Base-by-base conservation (phyloP, 2,329 filamentous ascomycete species). In the Neospermospora avenae region DNA sequence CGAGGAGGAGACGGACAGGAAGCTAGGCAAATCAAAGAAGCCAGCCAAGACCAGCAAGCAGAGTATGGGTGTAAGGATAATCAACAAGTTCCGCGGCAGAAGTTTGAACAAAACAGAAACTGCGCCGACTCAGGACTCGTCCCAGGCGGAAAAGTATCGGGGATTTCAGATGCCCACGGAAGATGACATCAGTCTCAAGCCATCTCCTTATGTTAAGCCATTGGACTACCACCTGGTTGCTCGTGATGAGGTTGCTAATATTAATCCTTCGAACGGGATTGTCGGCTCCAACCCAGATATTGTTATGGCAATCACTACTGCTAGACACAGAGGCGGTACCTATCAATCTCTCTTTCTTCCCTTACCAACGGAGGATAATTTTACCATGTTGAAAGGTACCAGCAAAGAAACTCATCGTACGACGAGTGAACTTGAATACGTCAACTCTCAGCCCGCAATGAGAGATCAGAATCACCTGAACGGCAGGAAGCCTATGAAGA, bases 211-310 rank as follows among this genome's bases (percentile, higher is more conserved):
- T 31, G 41, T 60, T 25, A 39, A 42, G 31, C 63, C 54, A n/a
- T 39, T 61, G 14, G 35, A 39, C n/a, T 48, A 52, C 34, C 63
- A 62, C 35, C 28, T 62, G 45, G 22, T 57, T 13, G 45, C 63
- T 34, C 51, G 49, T 57, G 37, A 31, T 24, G 65, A 63, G 51
- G 55, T 45, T 49, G 42, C 20, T 11, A 24, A 42, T 20, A 20
- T 58, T 28, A 46, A n/a, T 14, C 41, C 41, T n/a, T 25, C 37
- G 10, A 44, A 44, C 45, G 11, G n/a, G 8, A 16, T 31, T 5
- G 24, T 39, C 5, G 20, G 35, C 35, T n/a, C 44, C 3, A 59
- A 62, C 1, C 44, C 46, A 37, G 58, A 59, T 11, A 18, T 25
- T 14, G 31, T 22, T 16, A 14, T 51, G 20, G 35, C 45, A 7